Percentiles rank a stretch among this genome's conserved stretches.
Conservation (phyloP, 805 yeast species). For the Kluyveromyces dobzhanskii region DNA sequence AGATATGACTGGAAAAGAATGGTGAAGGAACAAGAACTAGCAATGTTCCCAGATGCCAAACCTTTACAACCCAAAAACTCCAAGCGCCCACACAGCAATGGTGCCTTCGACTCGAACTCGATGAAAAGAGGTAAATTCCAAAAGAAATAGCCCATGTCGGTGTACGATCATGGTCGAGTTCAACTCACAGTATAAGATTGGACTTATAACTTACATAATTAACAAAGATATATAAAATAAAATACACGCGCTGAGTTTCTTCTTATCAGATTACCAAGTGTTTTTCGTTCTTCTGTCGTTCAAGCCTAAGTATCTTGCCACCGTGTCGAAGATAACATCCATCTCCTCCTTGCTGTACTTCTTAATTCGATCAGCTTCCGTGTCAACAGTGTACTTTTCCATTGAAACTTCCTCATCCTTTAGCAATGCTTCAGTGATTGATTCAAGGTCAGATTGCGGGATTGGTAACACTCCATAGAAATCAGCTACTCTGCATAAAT, state of each 20-base stretch:
- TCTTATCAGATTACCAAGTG: conserved; percentile 35
- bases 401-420: conserved; percentile 36
- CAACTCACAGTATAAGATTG: too few species aligned
- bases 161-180: too few species aligned
- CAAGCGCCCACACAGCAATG: neutral
- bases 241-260: too few species aligned
- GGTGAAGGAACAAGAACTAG: conserved; percentile 45
- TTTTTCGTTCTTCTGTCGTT: conserved; percentile 42
- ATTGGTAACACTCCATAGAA: conserved; percentile 74
- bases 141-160: too few species aligned
- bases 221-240: too few species aligned
- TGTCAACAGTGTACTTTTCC: conserved; percentile 27
- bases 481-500: conserved; percentile 47
- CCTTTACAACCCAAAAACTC: conserved; percentile 22
- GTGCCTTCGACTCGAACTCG: neutral
- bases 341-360: conserved; percentile 39
- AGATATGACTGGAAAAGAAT: conserved; percentile 74
- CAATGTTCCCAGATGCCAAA: conserved; percentile 30
- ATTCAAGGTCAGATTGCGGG: conserved; percentile 44
- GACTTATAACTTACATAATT: too few species aligned
- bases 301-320: conserved; percentile 65
- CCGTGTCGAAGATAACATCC: conserved; percentile 47
- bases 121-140: neutral
- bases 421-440: conserved; percentile 37
- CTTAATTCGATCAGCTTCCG: conserved; percentile 22